A percentile compares a stretch with the other conserved stretches of the same genome.
phyloP scores from a whole-genome alignment of 1,139 yeast genomes.

The Suhomyces bokatorum region DNA sequence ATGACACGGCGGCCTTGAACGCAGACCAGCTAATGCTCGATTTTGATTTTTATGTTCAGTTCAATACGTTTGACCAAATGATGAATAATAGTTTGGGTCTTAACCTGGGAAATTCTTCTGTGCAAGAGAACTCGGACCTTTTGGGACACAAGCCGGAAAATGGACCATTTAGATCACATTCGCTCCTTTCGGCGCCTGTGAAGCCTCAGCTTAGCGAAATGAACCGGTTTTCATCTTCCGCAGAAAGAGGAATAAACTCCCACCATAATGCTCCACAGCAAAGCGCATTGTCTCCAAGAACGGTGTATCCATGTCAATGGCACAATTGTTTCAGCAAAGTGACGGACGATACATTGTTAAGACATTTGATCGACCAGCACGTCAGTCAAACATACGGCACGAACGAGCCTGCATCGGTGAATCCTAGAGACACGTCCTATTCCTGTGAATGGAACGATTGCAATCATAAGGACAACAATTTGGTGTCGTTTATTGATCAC shows the following conservation, averaged over 20 bases:
- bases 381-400: constrained; percentile 33
- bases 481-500: constrained; percentile 59
- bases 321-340: constrained; percentile 48
- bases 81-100: constrained; percentile 10
- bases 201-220: constrained; percentile 1
- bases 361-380: constrained; percentile 62
- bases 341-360: constrained; percentile 47
- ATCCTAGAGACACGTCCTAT: constrained; percentile 21
- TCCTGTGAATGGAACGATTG: constrained; percentile 80
- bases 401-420: constrained; percentile 8
- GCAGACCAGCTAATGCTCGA: constrained; percentile 31
- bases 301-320: constrained; percentile 51
- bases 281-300: constrained; percentile 2
- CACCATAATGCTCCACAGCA: neutral
- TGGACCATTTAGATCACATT: neutral
- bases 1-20: constrained; percentile 9
- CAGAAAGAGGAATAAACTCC: neutral
- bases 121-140: neutral
- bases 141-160: neutral
- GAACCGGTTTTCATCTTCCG: constrained; percentile 4
- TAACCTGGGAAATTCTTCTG: neutral
- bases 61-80: constrained; percentile 36
- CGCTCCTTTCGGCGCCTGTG: constrained; percentile 3
- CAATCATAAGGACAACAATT: constrained; percentile 51
- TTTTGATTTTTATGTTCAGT: constrained; percentile 45